Conservation (phyloP, 2,329 filamentous ascomycete genomes). For the Thelonectria discophora region DNA sequence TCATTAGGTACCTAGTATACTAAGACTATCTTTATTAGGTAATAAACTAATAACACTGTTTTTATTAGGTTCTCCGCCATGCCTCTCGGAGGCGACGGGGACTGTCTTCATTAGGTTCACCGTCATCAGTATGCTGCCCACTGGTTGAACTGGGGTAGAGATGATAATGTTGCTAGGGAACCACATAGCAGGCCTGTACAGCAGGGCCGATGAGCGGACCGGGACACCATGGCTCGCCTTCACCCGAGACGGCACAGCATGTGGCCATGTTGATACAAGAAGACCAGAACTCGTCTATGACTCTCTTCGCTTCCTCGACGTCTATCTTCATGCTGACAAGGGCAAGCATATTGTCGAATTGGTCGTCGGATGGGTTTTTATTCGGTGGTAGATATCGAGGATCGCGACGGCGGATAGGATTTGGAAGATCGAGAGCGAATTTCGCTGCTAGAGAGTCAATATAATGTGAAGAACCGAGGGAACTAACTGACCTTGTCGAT, state of each 20-base stretch:
- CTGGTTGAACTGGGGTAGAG: conserved; percentile 21
- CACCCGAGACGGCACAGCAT: conserved; percentile 23
- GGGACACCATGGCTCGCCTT: conserved; percentile 27
- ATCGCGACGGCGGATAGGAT: too few relatives aligned
- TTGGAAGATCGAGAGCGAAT: too few relatives aligned
- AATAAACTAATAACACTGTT: too few relatives aligned
- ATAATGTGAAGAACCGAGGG: too few relatives aligned
- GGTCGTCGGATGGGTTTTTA: not conserved
- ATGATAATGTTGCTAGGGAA: conserved; percentile 34
- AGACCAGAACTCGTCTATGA: conserved; percentile 4
- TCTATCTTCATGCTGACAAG: not conserved
- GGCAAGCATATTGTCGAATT: not conserved
- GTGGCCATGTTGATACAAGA: conserved; percentile 7
- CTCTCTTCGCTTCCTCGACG: not conserved
- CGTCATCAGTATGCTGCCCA: not conserved
- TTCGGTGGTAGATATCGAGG: not conserved
- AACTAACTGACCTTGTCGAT: not conserved
- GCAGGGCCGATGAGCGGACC: conserved; percentile 23
- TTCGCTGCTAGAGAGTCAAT: too few relatives aligned
- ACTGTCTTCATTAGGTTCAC: not conserved
- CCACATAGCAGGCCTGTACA: conserved; percentile 33
- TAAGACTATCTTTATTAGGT: too few relatives aligned
- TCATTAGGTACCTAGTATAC: too few relatives aligned
- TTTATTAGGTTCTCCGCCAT: too few relatives aligned
- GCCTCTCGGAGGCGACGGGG: conserved; percentile 10